Percentiles rank a stretch among this genome's conserved stretches.
Evolutionary conservation across 1,284 basidiomycete species (phyloP).

Genomic region (Fomitopsis palustris): DNA sequence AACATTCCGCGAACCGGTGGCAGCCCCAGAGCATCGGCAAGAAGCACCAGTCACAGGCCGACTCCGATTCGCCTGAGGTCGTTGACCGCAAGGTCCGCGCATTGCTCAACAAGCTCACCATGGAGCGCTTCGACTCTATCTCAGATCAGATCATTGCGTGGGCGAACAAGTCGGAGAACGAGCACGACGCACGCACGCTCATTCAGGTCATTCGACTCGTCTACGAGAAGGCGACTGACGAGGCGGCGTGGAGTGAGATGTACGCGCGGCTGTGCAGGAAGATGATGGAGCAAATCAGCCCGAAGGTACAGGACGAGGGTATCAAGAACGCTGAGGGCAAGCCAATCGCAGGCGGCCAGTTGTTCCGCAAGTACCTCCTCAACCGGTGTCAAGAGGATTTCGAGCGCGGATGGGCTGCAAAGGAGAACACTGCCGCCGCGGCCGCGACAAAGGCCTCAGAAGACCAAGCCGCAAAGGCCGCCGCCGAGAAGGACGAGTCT

Average conservation of each 20-base stretch:
- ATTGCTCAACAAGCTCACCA: constrained; percentile 94
- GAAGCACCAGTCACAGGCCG: constrained; percentile 39
- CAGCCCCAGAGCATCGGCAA: constrained; percentile 25
- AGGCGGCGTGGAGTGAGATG: constrained; percentile 95
- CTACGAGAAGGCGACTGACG: constrained; percentile 89
- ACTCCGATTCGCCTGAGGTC: constrained; percentile 74
- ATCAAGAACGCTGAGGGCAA: constrained; percentile 78
- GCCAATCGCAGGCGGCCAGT: constrained; percentile 82
- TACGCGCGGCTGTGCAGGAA: constrained; percentile 93
- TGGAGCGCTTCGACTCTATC: constrained; percentile 96
- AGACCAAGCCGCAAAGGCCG: constrained; percentile 59
- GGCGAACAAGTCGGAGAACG: constrained; percentile 92
- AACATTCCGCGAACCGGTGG: constrained; percentile 81
- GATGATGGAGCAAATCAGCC: constrained; percentile 70
- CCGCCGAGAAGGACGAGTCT: constrained; percentile 51
- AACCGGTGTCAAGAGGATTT: constrained; percentile 79
- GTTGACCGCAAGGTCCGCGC: constrained; percentile 94
- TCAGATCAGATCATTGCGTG: constrained; percentile 52
- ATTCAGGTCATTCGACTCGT: constrained; percentile 95
- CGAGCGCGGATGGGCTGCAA: constrained; percentile 83
- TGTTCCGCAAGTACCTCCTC: constrained; percentile 76
- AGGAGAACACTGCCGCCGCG: constrained; percentile 25
- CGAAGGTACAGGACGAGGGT: constrained; percentile 86
- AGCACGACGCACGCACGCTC: constrained; percentile 91
- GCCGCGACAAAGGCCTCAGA: constrained; percentile 34